Evolutionary conservation across 228 moss, liverwort and hornwort genomes (phyloP), one percentile per base, ranked within the genome.

Genomic region (Sphagnum magellanicum): DNA sequence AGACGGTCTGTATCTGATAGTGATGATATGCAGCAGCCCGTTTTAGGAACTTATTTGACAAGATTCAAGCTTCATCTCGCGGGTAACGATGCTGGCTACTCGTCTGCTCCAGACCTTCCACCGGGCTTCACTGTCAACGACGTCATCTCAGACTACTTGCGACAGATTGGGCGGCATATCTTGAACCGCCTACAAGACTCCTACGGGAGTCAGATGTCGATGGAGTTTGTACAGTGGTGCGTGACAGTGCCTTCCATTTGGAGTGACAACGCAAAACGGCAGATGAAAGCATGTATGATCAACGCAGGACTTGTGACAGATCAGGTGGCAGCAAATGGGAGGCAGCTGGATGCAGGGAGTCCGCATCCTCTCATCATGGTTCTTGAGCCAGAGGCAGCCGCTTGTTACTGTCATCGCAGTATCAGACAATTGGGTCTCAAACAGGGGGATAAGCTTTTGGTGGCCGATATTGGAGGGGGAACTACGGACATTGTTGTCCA

Each of bases 201-300:
- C 5, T 76, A 77, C 7, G 82, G 84, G 0, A 0, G 50, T 9
- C 73, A 76, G 4, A 48, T 81, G 52, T 52, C 32, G 60, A 84
- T 50, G 63, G 66, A 75, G 10, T 73, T 55, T 6, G 76, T 84
- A 52, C 67, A 83, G 61, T 91, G 84, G 87, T 91, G 91, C 64
- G 66, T 91, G 4, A 91, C 86, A 0, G 80, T 88, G 5, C 91
- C 91, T 0, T 86, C 91, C 3, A 85, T 91, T 8, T 91, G 91
- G 91, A 74, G 78, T 16, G 82, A 91, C 13, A 60, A 49, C 0
- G 82, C 81, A 0, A 91, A 91, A 53, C 76, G 76, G 13, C 49
- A 78, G 61, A 89, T 92, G 91, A 74, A 69, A 49, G 69, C 49
- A 5, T 87, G 83, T 53, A 85, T 89, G 17, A 64, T 71, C 48